phyloP scores from a whole-genome alignment of 1,139 yeast species.

The Candida sojae region DNA sequence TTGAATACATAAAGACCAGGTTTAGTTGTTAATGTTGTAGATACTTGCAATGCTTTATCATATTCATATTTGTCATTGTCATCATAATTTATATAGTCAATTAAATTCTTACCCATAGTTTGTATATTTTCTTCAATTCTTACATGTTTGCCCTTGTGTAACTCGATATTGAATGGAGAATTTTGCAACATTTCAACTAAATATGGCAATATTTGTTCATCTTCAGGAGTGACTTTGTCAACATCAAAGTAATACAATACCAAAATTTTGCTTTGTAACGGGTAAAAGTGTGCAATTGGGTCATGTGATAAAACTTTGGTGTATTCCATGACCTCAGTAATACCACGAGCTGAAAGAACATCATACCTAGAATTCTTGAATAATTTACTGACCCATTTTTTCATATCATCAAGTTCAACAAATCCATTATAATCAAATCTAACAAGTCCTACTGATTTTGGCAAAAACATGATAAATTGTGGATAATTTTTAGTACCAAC shows the following conservation, averaged over 20 bases:
- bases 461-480: constrained; percentile 39
- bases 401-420: constrained; percentile 28
- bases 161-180: constrained; percentile 53
- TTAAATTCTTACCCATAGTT: constrained; percentile 43
- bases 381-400: constrained; percentile 32
- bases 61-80: constrained; percentile 26
- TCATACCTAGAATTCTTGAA: constrained; percentile 41
- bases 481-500: constrained; percentile 23
- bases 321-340: constrained; percentile 44
- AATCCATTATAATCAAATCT: constrained; percentile 38
- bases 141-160: constrained; percentile 53
- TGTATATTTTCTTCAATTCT: constrained; percentile 41
- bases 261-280: constrained; percentile 44
- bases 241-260: constrained; percentile 59
- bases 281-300: constrained; percentile 38
- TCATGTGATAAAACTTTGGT: constrained; percentile 32
- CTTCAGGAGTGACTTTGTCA: constrained; percentile 55
- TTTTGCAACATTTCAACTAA: constrained; percentile 58
- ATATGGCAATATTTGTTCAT: constrained; percentile 59
- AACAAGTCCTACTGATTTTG: constrained; percentile 35
- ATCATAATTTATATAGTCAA: constrained; percentile 45
- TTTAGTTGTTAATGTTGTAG: constrained; percentile 55
- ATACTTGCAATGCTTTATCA: constrained; percentile 46
- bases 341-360: constrained; percentile 36
- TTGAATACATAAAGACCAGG: constrained; percentile 65